Evolutionary conservation across 495 filamentous ascomycete genomes (phyloP).

Genomic region (Chaetomidium leptoderma): DNA sequence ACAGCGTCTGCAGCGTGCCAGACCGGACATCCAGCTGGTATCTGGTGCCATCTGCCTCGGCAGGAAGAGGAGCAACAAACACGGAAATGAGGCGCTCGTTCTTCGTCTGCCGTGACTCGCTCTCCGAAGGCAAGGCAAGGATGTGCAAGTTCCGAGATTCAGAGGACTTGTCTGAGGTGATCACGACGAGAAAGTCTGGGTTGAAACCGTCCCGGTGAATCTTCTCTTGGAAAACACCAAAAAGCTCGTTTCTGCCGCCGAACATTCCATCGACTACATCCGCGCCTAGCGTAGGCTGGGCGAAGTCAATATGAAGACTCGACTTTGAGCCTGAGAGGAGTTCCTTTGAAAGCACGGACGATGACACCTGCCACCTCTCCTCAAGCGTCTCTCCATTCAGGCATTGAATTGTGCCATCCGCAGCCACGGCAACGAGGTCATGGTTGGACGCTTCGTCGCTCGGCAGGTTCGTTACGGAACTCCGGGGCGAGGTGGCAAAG

Average conservation of each 20-base stretch:
- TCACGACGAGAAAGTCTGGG: conserved; percentile 46
- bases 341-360: conserved; percentile 36
- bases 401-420: conserved; percentile 38
- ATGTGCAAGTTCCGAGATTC: conserved; percentile 43
- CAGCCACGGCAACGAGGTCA: conserved; percentile 38
- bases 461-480: conserved; percentile 10
- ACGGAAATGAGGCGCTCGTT: conserved; percentile 26
- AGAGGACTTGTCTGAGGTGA: conserved; percentile 30
- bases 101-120: conserved; percentile 21
- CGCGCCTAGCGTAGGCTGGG: conserved; percentile 32
- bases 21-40: conserved; percentile 54
- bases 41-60: conserved; percentile 15
- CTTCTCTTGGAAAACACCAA: conserved; percentile 38
- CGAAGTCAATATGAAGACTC: conserved; percentile 39
- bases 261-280: conserved; percentile 45
- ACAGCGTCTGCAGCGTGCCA: conserved; percentile 53
- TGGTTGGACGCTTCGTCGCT: conserved; percentile 16
- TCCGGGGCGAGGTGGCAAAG: conserved; percentile 25
- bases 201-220: conserved; percentile 38
- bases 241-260: conserved; percentile 36
- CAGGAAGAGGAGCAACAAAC: conserved; percentile 28
- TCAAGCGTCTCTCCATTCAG: conserved; percentile 41
- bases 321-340: conserved; percentile 25
- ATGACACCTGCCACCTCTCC: conserved; percentile 37
- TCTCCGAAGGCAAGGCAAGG: conserved; percentile 37